Percentiles rank a stretch among this genome's conserved stretches.
These are phyloP conservation scores for Plasmodium knowlesi DNA, from an alignment of 169 alveolate genomes.

Conservation along the genomic window DNA sequence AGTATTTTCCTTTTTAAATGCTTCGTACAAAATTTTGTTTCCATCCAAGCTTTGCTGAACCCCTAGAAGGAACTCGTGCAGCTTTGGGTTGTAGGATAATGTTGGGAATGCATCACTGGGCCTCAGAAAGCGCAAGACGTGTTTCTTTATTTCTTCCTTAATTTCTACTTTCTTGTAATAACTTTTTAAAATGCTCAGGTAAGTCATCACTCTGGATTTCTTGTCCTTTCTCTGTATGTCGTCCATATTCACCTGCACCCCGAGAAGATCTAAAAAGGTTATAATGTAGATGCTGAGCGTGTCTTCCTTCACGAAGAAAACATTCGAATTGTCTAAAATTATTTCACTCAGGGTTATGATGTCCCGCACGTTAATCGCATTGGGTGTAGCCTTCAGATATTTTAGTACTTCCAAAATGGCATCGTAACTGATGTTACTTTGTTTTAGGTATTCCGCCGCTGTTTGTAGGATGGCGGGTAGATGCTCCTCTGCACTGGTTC, in stretches of 20 bases:
- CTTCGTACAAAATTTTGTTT: neutral
- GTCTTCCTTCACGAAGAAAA: neutral
- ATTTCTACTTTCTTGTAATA: neutral
- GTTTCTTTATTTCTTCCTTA: neutral
- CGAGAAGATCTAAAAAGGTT: constrained; percentile 12
- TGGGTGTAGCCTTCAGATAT: constrained; percentile 12
- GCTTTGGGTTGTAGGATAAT: neutral
- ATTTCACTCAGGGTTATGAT: constrained; percentile 8
- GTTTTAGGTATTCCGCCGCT: neutral
- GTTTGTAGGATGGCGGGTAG: neutral
- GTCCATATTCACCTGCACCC: constrained; percentile 26
- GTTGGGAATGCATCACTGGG: neutral
- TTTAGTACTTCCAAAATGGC: constrained; percentile 35
- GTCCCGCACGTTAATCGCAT: constrained; percentile 3
- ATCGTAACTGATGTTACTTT: neutral
- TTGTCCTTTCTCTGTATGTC: neutral
- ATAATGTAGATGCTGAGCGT: neutral
- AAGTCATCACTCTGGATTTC: neutral
- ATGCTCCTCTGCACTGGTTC: neutral
- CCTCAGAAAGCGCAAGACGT: neutral
- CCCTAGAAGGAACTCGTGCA: constrained; percentile 11
- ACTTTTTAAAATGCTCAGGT: constrained; percentile 22
- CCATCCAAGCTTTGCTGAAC: constrained; percentile 31
- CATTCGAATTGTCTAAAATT: constrained; percentile 11
- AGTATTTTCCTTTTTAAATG: constrained; percentile 11